A percentile compares a stretch with the other conserved stretches of the same genome.
These are phyloP conservation scores for Neurospora sp. DNA, from an alignment of 495 filamentous ascomycete genomes.

Conservation along the genomic window DNA sequence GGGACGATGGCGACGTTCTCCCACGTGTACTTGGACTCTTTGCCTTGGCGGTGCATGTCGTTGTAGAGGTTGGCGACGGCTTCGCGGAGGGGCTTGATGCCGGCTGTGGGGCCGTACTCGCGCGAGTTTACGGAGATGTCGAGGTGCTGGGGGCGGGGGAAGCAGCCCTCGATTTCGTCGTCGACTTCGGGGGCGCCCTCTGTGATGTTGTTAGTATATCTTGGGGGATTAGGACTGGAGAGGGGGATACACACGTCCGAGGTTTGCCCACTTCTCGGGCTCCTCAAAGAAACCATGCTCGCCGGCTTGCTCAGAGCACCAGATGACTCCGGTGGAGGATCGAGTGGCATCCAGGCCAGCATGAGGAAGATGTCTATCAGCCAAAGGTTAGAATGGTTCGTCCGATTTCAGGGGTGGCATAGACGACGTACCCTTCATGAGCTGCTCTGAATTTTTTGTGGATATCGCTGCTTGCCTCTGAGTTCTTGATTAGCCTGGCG, in stretches of 20 bases:
- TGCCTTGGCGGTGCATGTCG: slow-evolving; percentile 77
- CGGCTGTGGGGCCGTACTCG: slow-evolving; percentile 69
- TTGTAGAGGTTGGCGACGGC: slow-evolving; percentile 89
- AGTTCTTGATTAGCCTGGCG: slow-evolving; percentile 9
- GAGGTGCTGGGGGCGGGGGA: slow-evolving; percentile 73
- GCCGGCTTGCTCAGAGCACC: slow-evolving; percentile 73
- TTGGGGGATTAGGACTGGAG: neutral
- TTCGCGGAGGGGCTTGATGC: slow-evolving; percentile 27
- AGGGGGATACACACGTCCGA: slow-evolving; percentile 46
- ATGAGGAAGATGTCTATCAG: slow-evolving; percentile 58
- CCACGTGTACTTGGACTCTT: slow-evolving; percentile 89
- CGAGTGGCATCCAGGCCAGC: slow-evolving; percentile 79
- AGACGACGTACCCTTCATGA: slow-evolving; percentile 54
- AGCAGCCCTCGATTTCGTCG: slow-evolving; percentile 83
- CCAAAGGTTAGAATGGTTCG: neutral
- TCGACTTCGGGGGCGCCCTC: slow-evolving; percentile 90
- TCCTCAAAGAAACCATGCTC: slow-evolving; percentile 76
- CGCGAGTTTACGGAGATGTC: slow-evolving; percentile 64
- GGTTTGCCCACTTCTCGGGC: slow-evolving; percentile 78
- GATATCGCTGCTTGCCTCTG: slow-evolving; percentile 68
- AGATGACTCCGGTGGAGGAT: slow-evolving; percentile 74
- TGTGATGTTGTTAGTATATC: slow-evolving; percentile 1
- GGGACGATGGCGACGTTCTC: slow-evolving; percentile 98
- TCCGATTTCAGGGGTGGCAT: neutral
- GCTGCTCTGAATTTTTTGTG: slow-evolving; percentile 77